These are phyloP conservation scores for Calcarisporium arbuscula DNA, from an alignment of 2,329 filamentous ascomycete species.

Conservation along the genomic window DNA sequence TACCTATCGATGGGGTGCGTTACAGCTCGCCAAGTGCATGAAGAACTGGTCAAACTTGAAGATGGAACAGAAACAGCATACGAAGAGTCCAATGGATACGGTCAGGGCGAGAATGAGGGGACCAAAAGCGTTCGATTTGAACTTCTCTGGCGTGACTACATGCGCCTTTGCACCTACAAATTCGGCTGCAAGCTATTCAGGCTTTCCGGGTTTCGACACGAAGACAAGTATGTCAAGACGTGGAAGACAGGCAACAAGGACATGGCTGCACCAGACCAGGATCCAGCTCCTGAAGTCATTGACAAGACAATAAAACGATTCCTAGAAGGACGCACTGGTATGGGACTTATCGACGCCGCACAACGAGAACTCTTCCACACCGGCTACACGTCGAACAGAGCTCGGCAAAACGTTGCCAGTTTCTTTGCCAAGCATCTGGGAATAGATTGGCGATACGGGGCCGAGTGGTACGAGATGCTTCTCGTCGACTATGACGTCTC, in stretches of 20 bases:
- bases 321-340: constrained; percentile 62
- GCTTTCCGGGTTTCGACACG: constrained; percentile 54
- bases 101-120: constrained; percentile 64
- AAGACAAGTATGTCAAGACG: constrained; percentile 31
- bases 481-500: constrained; percentile 71
- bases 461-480: constrained; percentile 75
- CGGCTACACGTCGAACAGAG: constrained; percentile 72
- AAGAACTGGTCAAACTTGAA: constrained; percentile 61
- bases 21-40: constrained; percentile 66
- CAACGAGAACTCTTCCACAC: constrained; percentile 69
- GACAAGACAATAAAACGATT: constrained; percentile 49
- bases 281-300: constrained; percentile 37
- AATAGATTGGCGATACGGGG: constrained; percentile 75
- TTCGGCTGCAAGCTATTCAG: constrained; percentile 60
- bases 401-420: constrained; percentile 69
- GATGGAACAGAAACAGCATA: constrained; percentile 45
- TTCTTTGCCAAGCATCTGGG: constrained; percentile 67
- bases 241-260: constrained; percentile 42
- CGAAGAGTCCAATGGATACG: constrained; percentile 48
- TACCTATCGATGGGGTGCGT: constrained; percentile 68
- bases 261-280: constrained; percentile 25
- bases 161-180: constrained; percentile 68
- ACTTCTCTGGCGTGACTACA: constrained; percentile 74
- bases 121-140: constrained; percentile 66
- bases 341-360: constrained; percentile 70